Conservation (phyloP, 2,329 filamentous ascomycete genomes). For the Botryotinia convoluta region DNA sequence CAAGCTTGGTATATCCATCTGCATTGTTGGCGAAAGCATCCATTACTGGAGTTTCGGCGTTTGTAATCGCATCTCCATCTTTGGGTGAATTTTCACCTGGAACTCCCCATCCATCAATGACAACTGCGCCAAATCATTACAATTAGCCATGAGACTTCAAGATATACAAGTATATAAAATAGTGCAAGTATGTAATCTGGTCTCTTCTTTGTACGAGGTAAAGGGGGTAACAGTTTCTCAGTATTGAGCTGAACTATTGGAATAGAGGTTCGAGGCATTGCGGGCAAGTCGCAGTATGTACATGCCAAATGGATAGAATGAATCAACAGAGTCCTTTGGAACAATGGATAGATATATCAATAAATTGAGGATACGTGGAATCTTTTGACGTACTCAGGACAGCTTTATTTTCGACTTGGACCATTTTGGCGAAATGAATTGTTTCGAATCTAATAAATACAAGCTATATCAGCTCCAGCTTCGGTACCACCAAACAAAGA, state of each 20-base stretch:
- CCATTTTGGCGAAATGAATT: slow-evolving; percentile 48
- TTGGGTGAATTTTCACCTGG: slow-evolving; percentile 76
- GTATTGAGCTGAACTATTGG: slow-evolving; percentile 19
- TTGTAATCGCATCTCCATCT: slow-evolving; percentile 91
- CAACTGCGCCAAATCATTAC: slow-evolving; percentile 65
- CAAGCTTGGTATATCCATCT: slow-evolving; percentile 86
- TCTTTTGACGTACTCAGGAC: slow-evolving; percentile 56
- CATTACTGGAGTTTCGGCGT: slow-evolving; percentile 92
- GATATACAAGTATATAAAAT: slow-evolving; percentile 54
- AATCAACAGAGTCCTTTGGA: not conserved
- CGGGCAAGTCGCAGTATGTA: not conserved
- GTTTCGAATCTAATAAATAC: slow-evolving; percentile 18
- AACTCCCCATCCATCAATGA: slow-evolving; percentile 99
- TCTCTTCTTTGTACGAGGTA: slow-evolving; percentile 6
- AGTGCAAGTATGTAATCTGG: slow-evolving; percentile 44
- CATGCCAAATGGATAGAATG: slow-evolving; percentile 9
- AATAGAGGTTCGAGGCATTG: slow-evolving; percentile 17
- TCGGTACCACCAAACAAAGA: slow-evolving; percentile 22
- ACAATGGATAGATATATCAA: not conserved
- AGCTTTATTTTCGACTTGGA: slow-evolving; percentile 61
- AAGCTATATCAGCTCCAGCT: slow-evolving; percentile 24
- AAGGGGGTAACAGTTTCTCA: slow-evolving; percentile 15
- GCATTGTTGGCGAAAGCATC: slow-evolving; percentile 80
- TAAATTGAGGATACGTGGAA: slow-evolving; percentile 36
- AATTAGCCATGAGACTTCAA: slow-evolving; percentile 60